Percentiles rank a stretch among this genome's conserved stretches.
These are phyloP conservation scores for Euphorbia pulcherrima DNA, from an alignment of 345 rosid genomes.

Conservation along the genomic window DNA sequence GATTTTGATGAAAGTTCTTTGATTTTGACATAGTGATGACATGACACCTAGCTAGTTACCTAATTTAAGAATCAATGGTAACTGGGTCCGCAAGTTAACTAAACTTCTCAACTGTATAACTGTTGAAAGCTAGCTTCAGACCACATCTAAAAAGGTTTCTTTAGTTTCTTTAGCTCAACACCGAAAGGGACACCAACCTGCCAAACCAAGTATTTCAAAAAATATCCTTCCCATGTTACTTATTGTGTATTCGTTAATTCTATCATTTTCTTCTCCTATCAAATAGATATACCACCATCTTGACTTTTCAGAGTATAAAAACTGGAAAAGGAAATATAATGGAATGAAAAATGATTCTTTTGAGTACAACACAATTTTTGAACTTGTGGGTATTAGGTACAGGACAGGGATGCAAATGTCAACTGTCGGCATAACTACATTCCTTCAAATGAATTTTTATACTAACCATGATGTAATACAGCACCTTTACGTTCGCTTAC, in stretches of 20 bases:
- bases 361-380: slow-evolving; percentile 42
- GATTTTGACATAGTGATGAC: slow-evolving; percentile 9
- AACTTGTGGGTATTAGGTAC: slow-evolving; percentile 37
- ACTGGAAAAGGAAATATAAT: too few species aligned
- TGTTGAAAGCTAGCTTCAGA: slow-evolving; percentile 30
- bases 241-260: slow-evolving; percentile 3
- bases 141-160: slow-evolving; percentile 22
- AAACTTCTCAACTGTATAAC: slow-evolving; percentile 37
- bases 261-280: neutral
- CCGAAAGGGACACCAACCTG: slow-evolving; percentile 25
- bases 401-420: slow-evolving; percentile 35
- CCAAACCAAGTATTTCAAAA: slow-evolving; percentile 15
- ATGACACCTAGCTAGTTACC: slow-evolving; percentile 9
- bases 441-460: slow-evolving; percentile 42
- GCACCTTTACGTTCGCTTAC: slow-evolving; percentile 34
- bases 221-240: slow-evolving; percentile 6
- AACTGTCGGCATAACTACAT: slow-evolving; percentile 36
- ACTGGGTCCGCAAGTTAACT: slow-evolving; percentile 24
- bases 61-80: slow-evolving; percentile 9
- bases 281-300: neutral
- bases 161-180: slow-evolving; percentile 24
- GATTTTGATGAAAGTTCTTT: slow-evolving; percentile 4
- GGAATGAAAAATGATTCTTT: slow-evolving; percentile 19
- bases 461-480: slow-evolving; percentile 42
- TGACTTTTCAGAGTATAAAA: slow-evolving; percentile 10